phyloP scores from a whole-genome alignment of 2,329 filamentous ascomycete species.

The Diaporthe vaccinii region DNA sequence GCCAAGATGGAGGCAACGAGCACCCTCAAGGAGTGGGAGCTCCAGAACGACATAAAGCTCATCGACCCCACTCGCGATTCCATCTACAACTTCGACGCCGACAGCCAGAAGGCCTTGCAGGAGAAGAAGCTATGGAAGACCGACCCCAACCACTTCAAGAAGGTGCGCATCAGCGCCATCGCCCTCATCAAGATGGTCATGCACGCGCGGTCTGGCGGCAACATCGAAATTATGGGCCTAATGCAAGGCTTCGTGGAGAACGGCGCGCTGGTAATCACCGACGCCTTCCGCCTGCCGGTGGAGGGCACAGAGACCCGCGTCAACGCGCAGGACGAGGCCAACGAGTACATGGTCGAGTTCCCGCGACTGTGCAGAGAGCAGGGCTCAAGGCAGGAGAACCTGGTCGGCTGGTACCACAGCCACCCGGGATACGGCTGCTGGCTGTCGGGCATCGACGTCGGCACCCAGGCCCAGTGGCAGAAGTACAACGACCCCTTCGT shows the following conservation, averaged over 20 bases:
- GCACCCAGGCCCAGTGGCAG: slow-evolving; percentile 89
- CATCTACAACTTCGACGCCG: slow-evolving; percentile 85
- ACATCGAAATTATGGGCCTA: slow-evolving; percentile 95
- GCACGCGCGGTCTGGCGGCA: slow-evolving; percentile 95
- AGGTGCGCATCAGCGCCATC: slow-evolving; percentile 92
- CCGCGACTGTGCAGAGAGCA: slow-evolving; percentile 81
- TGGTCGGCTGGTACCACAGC: slow-evolving; percentile 97
- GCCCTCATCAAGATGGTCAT: slow-evolving; percentile 99
- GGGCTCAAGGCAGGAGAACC: slow-evolving; percentile 83
- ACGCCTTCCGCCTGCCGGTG: slow-evolving; percentile 92
- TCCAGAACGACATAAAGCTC: slow-evolving; percentile 87
- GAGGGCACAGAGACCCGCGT: slow-evolving; percentile 99
- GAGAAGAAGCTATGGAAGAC: slow-evolving; percentile 79
- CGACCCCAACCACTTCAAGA: slow-evolving; percentile 90
- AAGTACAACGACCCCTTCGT: slow-evolving; percentile 90
- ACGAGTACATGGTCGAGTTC: slow-evolving; percentile 96
- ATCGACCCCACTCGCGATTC: slow-evolving; percentile 90
- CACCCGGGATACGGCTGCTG: slow-evolving; percentile 99
- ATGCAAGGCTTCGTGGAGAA: slow-evolving; percentile 96
- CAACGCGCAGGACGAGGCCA: slow-evolving; percentile 94
- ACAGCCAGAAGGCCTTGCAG: slow-evolving; percentile 76
- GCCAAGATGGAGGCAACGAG: slow-evolving; percentile 39
- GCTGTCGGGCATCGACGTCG: slow-evolving; percentile 95
- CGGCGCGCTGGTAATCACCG: slow-evolving; percentile 90
- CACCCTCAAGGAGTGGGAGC: slow-evolving; percentile 63